phyloP scores from a whole-genome alignment of 306 rosid species.

The Geum urbanum region DNA sequence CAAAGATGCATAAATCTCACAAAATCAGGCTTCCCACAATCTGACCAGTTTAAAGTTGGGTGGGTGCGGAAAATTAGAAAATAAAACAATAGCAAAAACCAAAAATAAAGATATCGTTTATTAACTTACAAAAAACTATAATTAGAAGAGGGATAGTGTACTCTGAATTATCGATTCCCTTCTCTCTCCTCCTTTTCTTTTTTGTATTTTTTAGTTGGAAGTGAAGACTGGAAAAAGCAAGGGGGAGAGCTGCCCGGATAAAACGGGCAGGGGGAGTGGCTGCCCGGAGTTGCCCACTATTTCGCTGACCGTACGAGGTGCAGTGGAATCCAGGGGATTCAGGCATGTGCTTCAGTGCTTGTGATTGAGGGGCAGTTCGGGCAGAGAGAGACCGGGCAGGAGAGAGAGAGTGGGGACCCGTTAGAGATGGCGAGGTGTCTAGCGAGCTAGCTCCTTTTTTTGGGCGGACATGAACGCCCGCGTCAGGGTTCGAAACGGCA shows the following conservation, averaged over 20 bases:
- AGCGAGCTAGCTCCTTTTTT: constrained; percentile 6
- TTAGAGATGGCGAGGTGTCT: constrained; percentile 38
- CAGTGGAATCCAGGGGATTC: not conserved
- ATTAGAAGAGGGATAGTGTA: not conserved
- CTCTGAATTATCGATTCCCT: constrained; percentile 34
- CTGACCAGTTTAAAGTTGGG: constrained; percentile 58
- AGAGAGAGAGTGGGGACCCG: constrained; percentile 45
- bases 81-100: not conserved
- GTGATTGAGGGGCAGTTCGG: constrained; percentile 40
- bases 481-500: constrained; percentile 36
- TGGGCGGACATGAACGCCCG: constrained; percentile 37
- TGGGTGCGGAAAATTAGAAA: not conserved
- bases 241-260: constrained; percentile 36
- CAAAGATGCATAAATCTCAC: constrained; percentile 56
- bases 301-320: constrained; percentile 20
- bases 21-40: constrained; percentile 42
- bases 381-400: constrained; percentile 45
- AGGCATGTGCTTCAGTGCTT: not conserved
- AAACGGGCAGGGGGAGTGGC: constrained; percentile 35
- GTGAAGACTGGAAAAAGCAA: constrained; percentile 29
- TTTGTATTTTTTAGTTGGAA: constrained; percentile 17
- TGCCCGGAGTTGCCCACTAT: constrained; percentile 33
- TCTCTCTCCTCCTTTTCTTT: not conserved
- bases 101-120: not conserved
- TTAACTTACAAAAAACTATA: constrained; percentile 11